Evolutionary conservation across 2,329 filamentous ascomycete species (phyloP).

Genomic region (Cytospora piceae): DNA sequence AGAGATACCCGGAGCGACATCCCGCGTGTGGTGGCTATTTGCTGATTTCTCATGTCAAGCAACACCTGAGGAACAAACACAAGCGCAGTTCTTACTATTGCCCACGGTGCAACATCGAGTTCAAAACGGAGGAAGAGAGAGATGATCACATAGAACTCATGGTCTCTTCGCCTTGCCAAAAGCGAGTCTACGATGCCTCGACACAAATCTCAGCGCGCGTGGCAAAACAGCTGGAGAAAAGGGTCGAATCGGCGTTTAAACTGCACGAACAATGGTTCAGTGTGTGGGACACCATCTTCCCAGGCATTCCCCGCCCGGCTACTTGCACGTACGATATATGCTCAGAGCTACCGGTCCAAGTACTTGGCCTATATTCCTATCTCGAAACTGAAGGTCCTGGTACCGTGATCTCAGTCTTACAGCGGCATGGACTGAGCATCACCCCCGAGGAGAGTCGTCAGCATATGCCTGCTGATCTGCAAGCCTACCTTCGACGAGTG

Average conservation of each 20-base stretch:
- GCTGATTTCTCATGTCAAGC: slow-evolving; percentile 6
- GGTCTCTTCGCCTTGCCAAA: neutral
- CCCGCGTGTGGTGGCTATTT: slow-evolving; percentile 7
- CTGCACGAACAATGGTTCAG: slow-evolving; percentile 10
- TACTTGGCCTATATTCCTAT: neutral
- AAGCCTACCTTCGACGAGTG: neutral
- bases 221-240: neutral
- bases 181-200: neutral
- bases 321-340: slow-evolving; percentile 8
- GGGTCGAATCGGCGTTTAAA: neutral
- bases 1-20: slow-evolving; percentile 7
- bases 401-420: neutral
- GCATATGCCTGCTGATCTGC: neutral
- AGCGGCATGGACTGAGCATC: neutral
- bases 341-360: neutral
- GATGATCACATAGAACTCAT: slow-evolving; percentile 1
- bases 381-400: slow-evolving; percentile 2
- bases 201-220: neutral
- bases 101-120: slow-evolving; percentile 3
- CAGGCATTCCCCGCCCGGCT: neutral
- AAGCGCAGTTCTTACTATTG: slow-evolving; percentile 10
- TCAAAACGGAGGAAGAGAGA: slow-evolving; percentile 7
- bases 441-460: neutral
- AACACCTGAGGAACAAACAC: slow-evolving; percentile 5
- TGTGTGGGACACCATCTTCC: slow-evolving; percentile 14